Percentiles rank a stretch among this genome's conserved stretches.
These are phyloP conservation scores for Camelina laxa DNA, from an alignment of 345 rosid species.

Conservation along the genomic window DNA sequence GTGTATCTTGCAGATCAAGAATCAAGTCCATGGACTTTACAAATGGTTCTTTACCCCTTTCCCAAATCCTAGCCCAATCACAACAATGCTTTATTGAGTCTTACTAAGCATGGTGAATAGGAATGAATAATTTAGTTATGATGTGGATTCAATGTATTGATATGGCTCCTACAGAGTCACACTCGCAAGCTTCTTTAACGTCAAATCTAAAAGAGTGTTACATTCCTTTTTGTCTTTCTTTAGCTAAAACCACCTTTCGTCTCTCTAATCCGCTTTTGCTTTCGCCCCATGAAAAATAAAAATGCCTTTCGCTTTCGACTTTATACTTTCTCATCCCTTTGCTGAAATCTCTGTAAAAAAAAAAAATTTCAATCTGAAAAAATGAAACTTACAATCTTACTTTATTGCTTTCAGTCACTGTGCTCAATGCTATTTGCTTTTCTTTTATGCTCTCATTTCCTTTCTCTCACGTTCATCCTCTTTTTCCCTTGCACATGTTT, in stretches of 20 bases:
- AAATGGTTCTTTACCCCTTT: conserved; percentile 13
- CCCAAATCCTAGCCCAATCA: conserved; percentile 1
- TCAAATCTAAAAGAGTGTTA: conserved; percentile 38
- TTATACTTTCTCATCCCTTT: conserved; percentile 38
- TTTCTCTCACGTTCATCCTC: conserved; percentile 36
- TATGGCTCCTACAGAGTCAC: conserved; percentile 36
- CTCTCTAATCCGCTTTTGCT: conserved; percentile 42
- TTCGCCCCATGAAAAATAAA: conserved; percentile 30
- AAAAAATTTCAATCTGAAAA: conserved; percentile 21
- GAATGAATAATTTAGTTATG: neutral
- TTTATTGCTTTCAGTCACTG: conserved; percentile 40
- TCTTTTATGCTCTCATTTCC: conserved; percentile 30
- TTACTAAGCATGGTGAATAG: neutral
- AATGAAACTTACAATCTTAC: conserved; percentile 29
- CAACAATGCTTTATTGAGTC: neutral
- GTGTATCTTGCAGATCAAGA: neutral
- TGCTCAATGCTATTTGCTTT: conserved; percentile 31
- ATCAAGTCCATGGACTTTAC: neutral
- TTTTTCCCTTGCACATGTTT: neutral
- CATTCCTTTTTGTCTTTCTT: conserved; percentile 47
- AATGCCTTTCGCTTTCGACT: conserved; percentile 37
- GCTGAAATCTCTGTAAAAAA: conserved; percentile 31
- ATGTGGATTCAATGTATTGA: conserved; percentile 12
- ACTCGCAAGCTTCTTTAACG: conserved; percentile 29
- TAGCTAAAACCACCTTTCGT: conserved; percentile 34